phyloP scores from a whole-genome alignment of 2,329 filamentous ascomycete genomes.

The Cytospora paraplurivora region DNA sequence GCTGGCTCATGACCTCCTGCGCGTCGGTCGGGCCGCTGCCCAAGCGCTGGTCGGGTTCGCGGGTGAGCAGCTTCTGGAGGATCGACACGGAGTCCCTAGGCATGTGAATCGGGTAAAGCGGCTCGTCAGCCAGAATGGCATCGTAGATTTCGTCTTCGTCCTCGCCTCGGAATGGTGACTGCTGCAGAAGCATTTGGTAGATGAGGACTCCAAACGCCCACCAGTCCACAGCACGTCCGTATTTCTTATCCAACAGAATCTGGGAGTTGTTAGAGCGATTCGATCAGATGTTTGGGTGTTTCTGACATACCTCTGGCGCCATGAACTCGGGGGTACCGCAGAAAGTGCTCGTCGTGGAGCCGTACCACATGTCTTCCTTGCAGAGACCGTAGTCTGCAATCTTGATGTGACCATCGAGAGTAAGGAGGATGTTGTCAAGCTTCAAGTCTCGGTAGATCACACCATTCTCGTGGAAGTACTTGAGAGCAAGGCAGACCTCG shows the following conservation, averaged over 20 bases:
- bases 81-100: slow-evolving; percentile 96
- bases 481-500: slow-evolving; percentile 93
- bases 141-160: slow-evolving; percentile 99
- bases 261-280: slow-evolving; percentile 39
- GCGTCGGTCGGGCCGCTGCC: slow-evolving; percentile 96
- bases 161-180: slow-evolving; percentile 97
- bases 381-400: slow-evolving; percentile 98
- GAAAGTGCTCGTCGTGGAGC: slow-evolving; percentile 94
- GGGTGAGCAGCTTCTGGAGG: slow-evolving; percentile 92
- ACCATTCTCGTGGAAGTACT: slow-evolving; percentile 99
- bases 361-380: slow-evolving; percentile 99
- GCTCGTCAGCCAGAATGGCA: slow-evolving; percentile 95
- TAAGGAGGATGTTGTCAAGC: slow-evolving; percentile 87
- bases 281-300: background rate
- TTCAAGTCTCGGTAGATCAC: slow-evolving; percentile 99
- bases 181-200: slow-evolving; percentile 99
- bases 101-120: slow-evolving; percentile 98
- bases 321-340: slow-evolving; percentile 99
- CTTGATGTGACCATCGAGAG: slow-evolving; percentile 96
- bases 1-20: slow-evolving; percentile 97
- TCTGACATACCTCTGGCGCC: slow-evolving; percentile 80
- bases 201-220: slow-evolving; percentile 99
- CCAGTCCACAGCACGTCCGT: slow-evolving; percentile 96
- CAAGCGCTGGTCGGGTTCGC: slow-evolving; percentile 89
- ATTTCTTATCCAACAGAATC: slow-evolving; percentile 98